A percentile compares a stretch with the other conserved stretches of the same genome.
Conservation (phyloP, 176 grass and related monocot species). For the Hordeum marinum region DNA sequence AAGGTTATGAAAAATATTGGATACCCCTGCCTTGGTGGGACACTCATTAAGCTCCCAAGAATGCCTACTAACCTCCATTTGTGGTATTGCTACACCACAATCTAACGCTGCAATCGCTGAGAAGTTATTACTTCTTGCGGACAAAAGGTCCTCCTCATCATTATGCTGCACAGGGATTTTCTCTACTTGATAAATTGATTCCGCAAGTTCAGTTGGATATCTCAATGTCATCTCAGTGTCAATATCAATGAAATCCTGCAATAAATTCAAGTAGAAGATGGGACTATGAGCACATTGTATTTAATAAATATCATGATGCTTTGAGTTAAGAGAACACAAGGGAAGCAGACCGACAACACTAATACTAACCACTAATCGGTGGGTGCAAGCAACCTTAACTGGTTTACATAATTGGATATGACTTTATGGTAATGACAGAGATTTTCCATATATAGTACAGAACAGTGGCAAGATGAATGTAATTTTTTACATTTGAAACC, state of each 20-base stretch:
- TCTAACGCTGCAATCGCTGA: conserved; percentile 26
- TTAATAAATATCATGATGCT: conserved; percentile 13
- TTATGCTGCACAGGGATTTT: conserved; percentile 35
- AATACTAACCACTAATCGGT: conserved; percentile 2
- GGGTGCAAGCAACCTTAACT: conserved; percentile 15
- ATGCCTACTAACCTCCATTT: conserved; percentile 57
- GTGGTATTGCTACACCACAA: conserved; percentile 46
- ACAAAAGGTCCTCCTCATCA: conserved; percentile 29
- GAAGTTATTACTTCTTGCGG: conserved; percentile 25
- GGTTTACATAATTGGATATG: conserved; percentile 19
- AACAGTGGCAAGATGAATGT: neutral
- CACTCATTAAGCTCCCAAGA: conserved; percentile 54
- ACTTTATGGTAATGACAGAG: neutral
- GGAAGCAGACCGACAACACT: neutral
- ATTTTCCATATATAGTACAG: neutral
- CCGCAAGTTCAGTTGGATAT: conserved; percentile 52
- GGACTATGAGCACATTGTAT: neutral
- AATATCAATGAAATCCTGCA: conserved; percentile 64
- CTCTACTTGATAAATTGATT: conserved; percentile 65
- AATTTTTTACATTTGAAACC: neutral
- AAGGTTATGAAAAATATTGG: conserved; percentile 50
- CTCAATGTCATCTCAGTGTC: conserved; percentile 50
- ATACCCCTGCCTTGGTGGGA: conserved; percentile 36
- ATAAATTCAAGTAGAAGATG: conserved; percentile 21
- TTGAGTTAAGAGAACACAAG: conserved; percentile 25